These are phyloP conservation scores for Cryptococcus deneoformans DNA, from an alignment of 1,284 basidiomycete genomes.

Conservation along the genomic window DNA sequence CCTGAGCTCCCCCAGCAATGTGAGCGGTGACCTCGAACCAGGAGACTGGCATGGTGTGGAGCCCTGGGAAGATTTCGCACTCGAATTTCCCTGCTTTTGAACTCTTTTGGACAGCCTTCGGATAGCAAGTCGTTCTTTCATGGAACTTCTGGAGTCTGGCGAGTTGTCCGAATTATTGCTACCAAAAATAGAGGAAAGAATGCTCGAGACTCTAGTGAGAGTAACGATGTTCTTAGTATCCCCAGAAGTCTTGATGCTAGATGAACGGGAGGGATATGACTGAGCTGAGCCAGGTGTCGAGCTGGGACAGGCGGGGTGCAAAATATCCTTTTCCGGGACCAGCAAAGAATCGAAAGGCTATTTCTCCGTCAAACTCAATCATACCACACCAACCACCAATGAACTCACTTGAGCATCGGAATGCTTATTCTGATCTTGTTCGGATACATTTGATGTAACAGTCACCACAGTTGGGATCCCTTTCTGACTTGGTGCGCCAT, in stretches of 20 bases:
- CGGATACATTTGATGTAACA: too few relatives aligned
- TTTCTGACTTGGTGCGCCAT: too few relatives aligned
- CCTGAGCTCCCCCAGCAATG: neutral
- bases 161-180: neutral
- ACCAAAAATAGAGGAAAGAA: slow-evolving; percentile 16
- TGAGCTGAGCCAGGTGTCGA: neutral
- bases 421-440: too few relatives aligned
- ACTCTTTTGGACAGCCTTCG: slow-evolving; percentile 8
- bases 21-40: neutral
- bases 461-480: too few relatives aligned
- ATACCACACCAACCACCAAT: too few relatives aligned
- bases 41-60: slow-evolving; percentile 2
- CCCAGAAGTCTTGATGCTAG: neutral
- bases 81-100: neutral
- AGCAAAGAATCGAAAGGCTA: too few relatives aligned
- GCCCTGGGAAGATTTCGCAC: neutral
- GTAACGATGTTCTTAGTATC: neutral
- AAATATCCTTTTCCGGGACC: too few relatives aligned
- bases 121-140: neutral
- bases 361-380: too few relatives aligned
- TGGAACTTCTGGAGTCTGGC: neutral
- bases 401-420: too few relatives aligned
- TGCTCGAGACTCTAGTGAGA: slow-evolving; percentile 13
- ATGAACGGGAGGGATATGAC: slow-evolving; percentile 4
- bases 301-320: too few relatives aligned